Base-by-base conservation (phyloP, 2,329 filamentous ascomycete species). In the Aspergillus udagawae region DNA sequence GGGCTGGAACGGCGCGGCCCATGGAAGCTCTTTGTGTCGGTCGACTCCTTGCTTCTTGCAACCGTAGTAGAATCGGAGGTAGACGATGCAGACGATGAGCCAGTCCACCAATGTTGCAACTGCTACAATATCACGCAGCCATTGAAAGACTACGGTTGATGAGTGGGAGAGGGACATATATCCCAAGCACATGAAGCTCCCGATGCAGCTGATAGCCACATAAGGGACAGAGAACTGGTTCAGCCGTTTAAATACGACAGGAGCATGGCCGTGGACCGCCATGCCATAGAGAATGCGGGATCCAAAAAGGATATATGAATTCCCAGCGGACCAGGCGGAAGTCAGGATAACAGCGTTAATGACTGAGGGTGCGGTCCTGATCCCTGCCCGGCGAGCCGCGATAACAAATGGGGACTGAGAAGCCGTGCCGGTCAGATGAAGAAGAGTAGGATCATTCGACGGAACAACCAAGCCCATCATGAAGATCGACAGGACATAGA, bases 81-180 rank as follows among this genome's bases (percentile, higher is more conserved):
- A 83, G 20, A 81, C 77, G 51, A 82, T 71, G 51, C 75, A 78
- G 67, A 88, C 86, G 60, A 80, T 80, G 2, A 81, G 76, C 86
- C 86, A 89, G 52, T 80, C 83, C 59, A 89, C 60, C n/a, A 69
- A 45, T 0, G 64, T 66, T 0, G 61, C 58, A 29, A 67, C 64
- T 1, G 65, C 64, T 3, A 80, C 83, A 57, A 89, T 83, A 73
- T 87, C 86, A 57, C 88, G 78, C 32, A 89, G 74, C 86, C 86
- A 89, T 72, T 78, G 76, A 69, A 89, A 89, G n/a, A 86, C 86
- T 2, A 77, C 70, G 3, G 75, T 76, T 12, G 84, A 85, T 47
- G 71, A 75, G 38, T 75, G 64, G 7, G 82, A 85, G 8, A 87
- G 73, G 72, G 86, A 87, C 62, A 89, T 77, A 73, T 86, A 88